Base-by-base conservation (phyloP, 352 stramenopile genomes). In the Salisapilia sapeloensis region DNA sequence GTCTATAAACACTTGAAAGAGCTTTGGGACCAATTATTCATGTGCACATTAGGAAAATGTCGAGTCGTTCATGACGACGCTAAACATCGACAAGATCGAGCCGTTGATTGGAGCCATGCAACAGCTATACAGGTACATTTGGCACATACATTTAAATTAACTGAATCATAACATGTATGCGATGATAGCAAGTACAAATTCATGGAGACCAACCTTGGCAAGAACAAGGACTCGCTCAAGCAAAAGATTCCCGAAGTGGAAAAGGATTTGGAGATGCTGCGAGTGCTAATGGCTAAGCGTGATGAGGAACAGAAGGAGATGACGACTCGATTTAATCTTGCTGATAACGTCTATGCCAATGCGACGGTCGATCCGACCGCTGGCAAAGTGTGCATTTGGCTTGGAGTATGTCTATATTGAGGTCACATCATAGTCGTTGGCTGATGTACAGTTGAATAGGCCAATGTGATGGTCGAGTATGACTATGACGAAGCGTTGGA, bases 381-480 rank as follows among this genome's bases (percentile, higher is more conserved):
- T 24, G 83, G 84, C 20, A 96, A 82, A 38, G 92, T 98, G 15
- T 96, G 93, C 67, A 79, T 98, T 40, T 98, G 92, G 92, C 61
- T 98, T 10, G 92, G 92, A n/a, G 60, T 74, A 56, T 33, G 59
- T 60, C 4, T 14, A 16, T 5, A 10, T 39, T 2, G 10, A n/a
- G 21, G 28, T 12, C 16, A 21, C 8, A 50, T 4, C 27, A 12
- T 23, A 25, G 16, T n/a, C 17, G 9, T 17, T 10, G 11, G 6
- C 14, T n/a, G 15, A 16, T 29, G n/a, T 3, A 30, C 7, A 20
- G 23, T 13, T 20, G 4, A n/a, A 12, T 6, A 71, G 22, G 92
- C 91, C 11, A 96, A 97, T 63, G 85, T 97, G 20, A 97, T 97
- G 87, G 71, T 97, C 42, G 91, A 98, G 50, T 97, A 97, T 53